Evolutionary conservation across 306 rosid genomes (phyloP), one percentile per base, ranked within the genome.

Genomic region (Sophora flavescens): DNA sequence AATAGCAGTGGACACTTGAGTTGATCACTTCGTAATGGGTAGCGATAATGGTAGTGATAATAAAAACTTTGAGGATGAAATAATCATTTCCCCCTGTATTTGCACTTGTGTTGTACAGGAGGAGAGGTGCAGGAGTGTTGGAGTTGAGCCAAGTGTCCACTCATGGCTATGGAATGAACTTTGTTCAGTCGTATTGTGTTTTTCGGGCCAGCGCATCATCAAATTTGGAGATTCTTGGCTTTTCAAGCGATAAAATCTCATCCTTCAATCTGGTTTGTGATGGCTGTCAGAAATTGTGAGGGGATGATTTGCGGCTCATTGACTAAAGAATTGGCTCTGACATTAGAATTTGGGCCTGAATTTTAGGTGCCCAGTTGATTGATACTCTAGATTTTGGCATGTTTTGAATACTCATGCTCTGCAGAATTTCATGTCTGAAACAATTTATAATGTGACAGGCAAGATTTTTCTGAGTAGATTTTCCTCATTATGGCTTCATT

Each of bases 51-150:
- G 83, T 92, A 95, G 92, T 90, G 90, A 89, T 89, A 90, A 93
- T 96, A 81, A 89, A 90, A 86, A 88, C 89, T 92, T 92, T 92
- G 92, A 92, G 79, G 84, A 84, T 96, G 98, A 97, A 91, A 96
- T 96, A 96, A 92, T 88, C 97, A 91, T 91, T 95, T 88, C 93
- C 96, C 90, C 99, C 98, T 96, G 93, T 91, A 96, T 96, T 96
- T 96, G 97, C 93, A 94, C 98, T 96, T 96, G 98, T 96, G 99
- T 89, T 95, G 97, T 88, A 95, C 99, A 92, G 98, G 99, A 93
- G 92, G 93, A 85, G 85, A 86, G 89, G 85, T 92, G 97, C 96
- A 65, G 82, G 67, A 85, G 92, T 82, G 76, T 86, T 87, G 91
- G 88, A 82, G 88, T 86, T 87, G 76, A 87, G 93, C 87, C 93